Evolutionary conservation across 768 basidiomycete species (phyloP).

Genomic region (Trametes elegans): DNA sequence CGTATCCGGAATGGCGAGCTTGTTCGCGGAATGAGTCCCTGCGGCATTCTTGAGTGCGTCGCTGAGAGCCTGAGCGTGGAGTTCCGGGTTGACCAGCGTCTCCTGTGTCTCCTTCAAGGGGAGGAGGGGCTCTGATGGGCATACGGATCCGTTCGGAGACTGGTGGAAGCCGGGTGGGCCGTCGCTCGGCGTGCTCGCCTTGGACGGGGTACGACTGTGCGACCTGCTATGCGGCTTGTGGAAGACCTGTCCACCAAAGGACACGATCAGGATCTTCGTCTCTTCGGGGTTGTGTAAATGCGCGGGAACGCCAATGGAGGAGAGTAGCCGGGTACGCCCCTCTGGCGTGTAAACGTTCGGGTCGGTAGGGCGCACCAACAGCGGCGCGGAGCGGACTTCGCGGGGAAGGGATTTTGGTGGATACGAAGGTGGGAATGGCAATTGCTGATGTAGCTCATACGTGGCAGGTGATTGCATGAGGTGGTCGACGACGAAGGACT

Average conservation of each 20-base stretch:
- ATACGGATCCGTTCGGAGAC: neutral
- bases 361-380: constrained; percentile 65
- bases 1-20: neutral
- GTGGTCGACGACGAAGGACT: constrained; percentile 41
- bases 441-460: constrained; percentile 39
- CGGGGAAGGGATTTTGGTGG: constrained; percentile 33
- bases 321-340: constrained; percentile 55
- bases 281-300: constrained; percentile 43
- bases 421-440: constrained; percentile 36
- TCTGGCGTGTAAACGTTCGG: constrained; percentile 47
- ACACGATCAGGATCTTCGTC: constrained; percentile 70
- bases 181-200: constrained; percentile 5
- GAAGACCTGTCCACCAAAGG: constrained; percentile 79
- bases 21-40: neutral
- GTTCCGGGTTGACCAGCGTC: neutral
- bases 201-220: constrained; percentile 29
- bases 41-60: constrained; percentile 19
- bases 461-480: constrained; percentile 35
- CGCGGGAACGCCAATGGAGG: constrained; percentile 56
- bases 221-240: constrained; percentile 48
- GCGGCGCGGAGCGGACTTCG: constrained; percentile 50
- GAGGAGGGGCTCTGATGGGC: neutral
- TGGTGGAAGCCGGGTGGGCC: neutral
- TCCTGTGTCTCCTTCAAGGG: constrained; percentile 3
- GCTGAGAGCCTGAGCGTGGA: constrained; percentile 17